These are phyloP conservation scores for Beauveria rudraprayagi DNA, from an alignment of 2,329 filamentous ascomycete genomes.

Conservation along the genomic window DNA sequence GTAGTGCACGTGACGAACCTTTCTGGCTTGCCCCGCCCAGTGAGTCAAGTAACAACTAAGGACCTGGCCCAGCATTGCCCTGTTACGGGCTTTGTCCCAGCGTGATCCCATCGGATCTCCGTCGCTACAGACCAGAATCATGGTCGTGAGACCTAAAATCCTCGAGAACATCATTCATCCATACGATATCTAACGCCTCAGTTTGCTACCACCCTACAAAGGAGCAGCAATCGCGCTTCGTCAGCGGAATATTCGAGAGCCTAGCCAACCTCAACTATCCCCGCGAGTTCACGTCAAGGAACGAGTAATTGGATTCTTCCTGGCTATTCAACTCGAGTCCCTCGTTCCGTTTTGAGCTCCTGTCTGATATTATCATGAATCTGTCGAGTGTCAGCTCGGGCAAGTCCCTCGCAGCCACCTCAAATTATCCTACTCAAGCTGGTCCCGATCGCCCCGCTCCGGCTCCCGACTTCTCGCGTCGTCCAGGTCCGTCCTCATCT, in stretches of 20 bases:
- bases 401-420: slow-evolving; percentile 43
- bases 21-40: slow-evolving; percentile 10
- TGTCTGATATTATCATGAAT: slow-evolving; percentile 23
- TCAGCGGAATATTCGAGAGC: neutral
- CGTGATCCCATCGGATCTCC: slow-evolving; percentile 19
- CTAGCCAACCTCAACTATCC: neutral
- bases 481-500: slow-evolving; percentile 31
- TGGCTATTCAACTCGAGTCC: slow-evolving; percentile 8
- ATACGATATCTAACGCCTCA: neutral
- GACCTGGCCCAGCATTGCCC: slow-evolving; percentile 7
- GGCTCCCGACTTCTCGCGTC: slow-evolving; percentile 44
- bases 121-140: neutral
- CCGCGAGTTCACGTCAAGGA: slow-evolving; percentile 14
- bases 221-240: neutral
- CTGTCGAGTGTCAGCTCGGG: slow-evolving; percentile 29
- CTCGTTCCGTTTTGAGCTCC: neutral
- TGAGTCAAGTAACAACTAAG: slow-evolving; percentile 16
- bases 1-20: slow-evolving; percentile 6
- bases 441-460: slow-evolving; percentile 35
- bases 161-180: neutral
- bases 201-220: neutral
- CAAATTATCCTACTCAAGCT: slow-evolving; percentile 32
- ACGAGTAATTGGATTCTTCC: slow-evolving; percentile 14
- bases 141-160: neutral
- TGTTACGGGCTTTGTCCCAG: slow-evolving; percentile 22